Evolutionary conservation across 805 yeast genomes (phyloP), one percentile per base, ranked within the genome.

Genomic region (Starmerella sp.): DNA sequence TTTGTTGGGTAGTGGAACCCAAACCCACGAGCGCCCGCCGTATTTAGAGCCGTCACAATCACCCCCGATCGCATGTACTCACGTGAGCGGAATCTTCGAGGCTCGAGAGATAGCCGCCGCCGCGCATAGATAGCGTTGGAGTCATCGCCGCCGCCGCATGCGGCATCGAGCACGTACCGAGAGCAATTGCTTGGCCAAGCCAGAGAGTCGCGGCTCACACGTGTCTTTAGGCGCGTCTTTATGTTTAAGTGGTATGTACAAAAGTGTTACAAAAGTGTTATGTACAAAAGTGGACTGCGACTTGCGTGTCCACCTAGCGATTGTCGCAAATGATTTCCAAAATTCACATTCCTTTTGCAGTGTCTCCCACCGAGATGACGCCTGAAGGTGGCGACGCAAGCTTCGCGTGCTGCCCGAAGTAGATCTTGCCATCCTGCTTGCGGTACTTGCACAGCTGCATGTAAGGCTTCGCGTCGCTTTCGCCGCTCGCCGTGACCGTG

Each of bases 401-500:
- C 31, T 44, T 13, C 8, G 60, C 60, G 29, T 60, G 68, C 49
- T 60, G 65, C 2, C 77, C 78, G 62, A 75, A 75, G 49, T 66
- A 70, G 6, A 75, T 64, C 48, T 67, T 71, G 1, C 76, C 76
- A 8, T 66, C 60, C 6, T 59, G 47, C 51, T 71, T 70, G 30
- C 78, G 62, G 31, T 54, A 60, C 55, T 66, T 64, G 8, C 71
- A 66, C 22, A 75, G 60, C 30, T 66, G 66, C 51, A 66, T 61
- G 54, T 67, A 73, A 11, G 75, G 69, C 10, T 59, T 59, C 6
- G 66, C 53, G 55, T 71, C 71, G 30, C 65, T 53, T 17, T 57
- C 56, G 1, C 77, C 78, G 6, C 62, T 63, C 13, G 61, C 60
- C 28, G 73, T 69, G 11, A 74, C 69, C 3, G 75, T 70, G n/a